Conservation (phyloP, 257 asterid species). For the Hygrophila difformis region DNA sequence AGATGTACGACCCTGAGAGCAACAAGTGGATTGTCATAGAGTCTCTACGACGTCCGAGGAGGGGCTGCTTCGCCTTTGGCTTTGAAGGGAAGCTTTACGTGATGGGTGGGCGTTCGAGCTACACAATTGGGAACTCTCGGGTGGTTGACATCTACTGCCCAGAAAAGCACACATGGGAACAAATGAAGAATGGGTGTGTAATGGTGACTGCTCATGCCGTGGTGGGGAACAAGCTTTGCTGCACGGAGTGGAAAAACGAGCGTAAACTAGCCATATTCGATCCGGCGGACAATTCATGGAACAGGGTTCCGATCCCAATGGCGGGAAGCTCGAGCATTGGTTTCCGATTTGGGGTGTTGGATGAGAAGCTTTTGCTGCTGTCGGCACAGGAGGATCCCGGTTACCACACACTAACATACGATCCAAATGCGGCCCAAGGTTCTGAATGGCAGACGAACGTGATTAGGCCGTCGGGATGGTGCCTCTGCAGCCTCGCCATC, state of each 20-base stretch:
- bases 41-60: conserved; percentile 61
- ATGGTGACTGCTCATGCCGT: conserved; percentile 83
- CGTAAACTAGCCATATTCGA: conserved; percentile 51
- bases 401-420: conserved; percentile 42
- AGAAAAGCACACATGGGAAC: conserved; percentile 41
- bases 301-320: conserved; percentile 52
- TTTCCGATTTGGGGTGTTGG: conserved; percentile 54
- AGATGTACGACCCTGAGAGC: conserved; percentile 59
- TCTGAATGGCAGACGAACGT: conserved; percentile 54
- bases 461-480: conserved; percentile 54
- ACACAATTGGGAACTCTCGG: conserved; percentile 73
- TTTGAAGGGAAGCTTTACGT: conserved; percentile 63
- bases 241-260: conserved; percentile 86
- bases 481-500: conserved; percentile 56
- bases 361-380: conserved; percentile 63
- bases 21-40: conserved; percentile 54
- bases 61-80: conserved; percentile 72
- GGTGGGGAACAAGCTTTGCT: conserved; percentile 53
- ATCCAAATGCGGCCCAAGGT: conserved; percentile 62
- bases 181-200: conserved; percentile 78
- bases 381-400: conserved; percentile 40
- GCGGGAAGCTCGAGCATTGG: conserved; percentile 56
- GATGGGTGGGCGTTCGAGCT: conserved; percentile 85
- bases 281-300: conserved; percentile 53
- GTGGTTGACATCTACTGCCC: conserved; percentile 58